These are phyloP conservation scores for Lactarius quietus DNA, from an alignment of 768 basidiomycete species.

Conservation along the genomic window DNA sequence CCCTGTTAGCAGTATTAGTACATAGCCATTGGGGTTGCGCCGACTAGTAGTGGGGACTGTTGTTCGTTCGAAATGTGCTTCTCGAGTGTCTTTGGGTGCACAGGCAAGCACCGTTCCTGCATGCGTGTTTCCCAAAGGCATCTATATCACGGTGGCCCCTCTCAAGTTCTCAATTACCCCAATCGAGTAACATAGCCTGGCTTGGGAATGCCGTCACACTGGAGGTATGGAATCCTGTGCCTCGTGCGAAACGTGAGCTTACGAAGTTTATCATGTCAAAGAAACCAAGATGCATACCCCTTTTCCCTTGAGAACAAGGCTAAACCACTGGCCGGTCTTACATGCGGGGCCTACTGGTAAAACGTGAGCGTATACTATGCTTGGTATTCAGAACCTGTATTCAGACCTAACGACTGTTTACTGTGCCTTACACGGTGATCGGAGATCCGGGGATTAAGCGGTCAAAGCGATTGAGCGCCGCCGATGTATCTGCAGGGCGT, in stretches of 20 bases:
- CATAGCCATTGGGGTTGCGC: not conserved
- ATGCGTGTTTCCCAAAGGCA: not conserved
- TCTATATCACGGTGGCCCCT: not conserved
- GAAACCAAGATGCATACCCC: not conserved
- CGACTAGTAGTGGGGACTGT: not conserved
- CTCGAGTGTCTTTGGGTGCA: no score
- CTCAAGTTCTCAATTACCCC: not conserved
- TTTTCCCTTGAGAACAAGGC: not conserved
- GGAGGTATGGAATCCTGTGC: not conserved
- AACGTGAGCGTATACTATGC: not conserved
- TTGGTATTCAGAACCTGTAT: not conserved
- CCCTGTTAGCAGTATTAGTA: not conserved
- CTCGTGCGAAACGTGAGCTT: not conserved
- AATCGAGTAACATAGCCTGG: not conserved
- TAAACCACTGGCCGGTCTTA: not conserved
- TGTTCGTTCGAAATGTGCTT: no score
- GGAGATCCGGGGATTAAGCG: slow-evolving; percentile 3
- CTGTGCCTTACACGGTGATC: slow-evolving; percentile 1
- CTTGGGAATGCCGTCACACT: not conserved
- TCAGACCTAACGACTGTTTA: not conserved
- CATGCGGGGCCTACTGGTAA: not conserved
- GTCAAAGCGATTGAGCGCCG: slow-evolving; percentile 9
- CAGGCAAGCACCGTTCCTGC: not conserved
- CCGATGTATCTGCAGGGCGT: not conserved
- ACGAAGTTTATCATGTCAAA: not conserved